Conservation (phyloP, 352 stramenopile genomes). For the Phytophthora tentaculata region DNA sequence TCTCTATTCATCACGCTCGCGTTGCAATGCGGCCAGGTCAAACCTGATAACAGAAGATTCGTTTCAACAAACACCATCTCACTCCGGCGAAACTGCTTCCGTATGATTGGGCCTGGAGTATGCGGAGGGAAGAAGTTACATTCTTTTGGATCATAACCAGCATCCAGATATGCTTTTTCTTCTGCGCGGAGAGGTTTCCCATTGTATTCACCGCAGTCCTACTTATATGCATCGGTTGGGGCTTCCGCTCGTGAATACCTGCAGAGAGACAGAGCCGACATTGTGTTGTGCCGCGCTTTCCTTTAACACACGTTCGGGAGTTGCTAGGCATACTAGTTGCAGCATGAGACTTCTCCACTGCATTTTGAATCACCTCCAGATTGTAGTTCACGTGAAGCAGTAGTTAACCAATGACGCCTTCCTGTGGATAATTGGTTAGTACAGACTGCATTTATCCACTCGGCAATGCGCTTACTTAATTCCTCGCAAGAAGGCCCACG, state of each 20-base stretch:
- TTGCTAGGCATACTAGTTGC: not conserved
- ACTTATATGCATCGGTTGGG: not conserved
- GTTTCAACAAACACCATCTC: not conserved
- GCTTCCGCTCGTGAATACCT: not conserved
- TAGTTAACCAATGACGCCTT: no score
- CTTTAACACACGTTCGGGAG: not conserved
- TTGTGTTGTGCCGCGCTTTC: not conserved
- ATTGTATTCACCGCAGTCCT: not conserved
- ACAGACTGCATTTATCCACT: not conserved
- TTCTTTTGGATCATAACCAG: not conserved
- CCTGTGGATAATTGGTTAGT: not conserved
- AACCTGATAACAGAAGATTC: not conserved
- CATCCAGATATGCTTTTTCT: not conserved
- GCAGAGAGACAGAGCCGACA: not conserved
- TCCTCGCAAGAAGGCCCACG: not conserved
- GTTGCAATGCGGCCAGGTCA: not conserved
- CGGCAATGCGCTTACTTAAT: not conserved
- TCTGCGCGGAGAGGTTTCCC: not conserved
- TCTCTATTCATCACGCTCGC: not conserved
- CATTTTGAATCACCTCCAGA: not conserved
- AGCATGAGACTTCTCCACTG: not conserved
- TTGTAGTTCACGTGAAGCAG: not conserved
- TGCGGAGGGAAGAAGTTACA: not conserved
- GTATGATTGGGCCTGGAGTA: not conserved
- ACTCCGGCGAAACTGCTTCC: not conserved